Evolutionary conservation across 257 asterid genomes (phyloP).

Genomic region (Nicotiana tabacum): DNA sequence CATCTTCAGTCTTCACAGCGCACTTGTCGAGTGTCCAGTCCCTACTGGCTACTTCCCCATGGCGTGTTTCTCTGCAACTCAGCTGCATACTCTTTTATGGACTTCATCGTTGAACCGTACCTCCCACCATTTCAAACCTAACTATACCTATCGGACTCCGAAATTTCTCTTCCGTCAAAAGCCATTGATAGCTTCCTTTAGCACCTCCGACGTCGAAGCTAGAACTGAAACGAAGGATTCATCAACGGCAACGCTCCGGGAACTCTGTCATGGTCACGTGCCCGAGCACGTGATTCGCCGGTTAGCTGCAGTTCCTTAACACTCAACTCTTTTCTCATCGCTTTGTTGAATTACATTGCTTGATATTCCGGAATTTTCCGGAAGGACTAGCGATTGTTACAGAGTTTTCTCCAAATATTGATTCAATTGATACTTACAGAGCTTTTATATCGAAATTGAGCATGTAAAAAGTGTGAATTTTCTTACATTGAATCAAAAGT

Average conservation of each 20-base stretch:
- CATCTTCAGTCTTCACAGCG: no score
- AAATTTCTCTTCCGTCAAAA: not conserved
- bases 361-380: not conserved
- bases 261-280: conserved; percentile 66
- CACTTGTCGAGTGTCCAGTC: not conserved
- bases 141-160: not conserved
- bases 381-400: not conserved
- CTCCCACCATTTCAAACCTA: not conserved
- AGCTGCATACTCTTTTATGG: conserved; percentile 30
- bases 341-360: not conserved
- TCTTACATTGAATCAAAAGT: not conserved
- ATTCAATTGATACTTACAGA: not conserved
- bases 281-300: conserved; percentile 76
- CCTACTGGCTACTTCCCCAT: conserved; percentile 10
- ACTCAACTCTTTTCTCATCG: not conserved
- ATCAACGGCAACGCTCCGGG: conserved; percentile 35
- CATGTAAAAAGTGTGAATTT: not conserved
- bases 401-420: not conserved
- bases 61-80: conserved; percentile 47
- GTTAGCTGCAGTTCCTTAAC: conserved; percentile 23
- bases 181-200: conserved; percentile 27
- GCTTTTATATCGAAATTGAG: not conserved
- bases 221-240: conserved; percentile 11
- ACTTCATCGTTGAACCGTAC: not conserved
- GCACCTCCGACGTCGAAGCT: conserved; percentile 29